Conservation (phyloP, 176 grass and related monocot genomes). For the Triticum turgidum region DNA sequence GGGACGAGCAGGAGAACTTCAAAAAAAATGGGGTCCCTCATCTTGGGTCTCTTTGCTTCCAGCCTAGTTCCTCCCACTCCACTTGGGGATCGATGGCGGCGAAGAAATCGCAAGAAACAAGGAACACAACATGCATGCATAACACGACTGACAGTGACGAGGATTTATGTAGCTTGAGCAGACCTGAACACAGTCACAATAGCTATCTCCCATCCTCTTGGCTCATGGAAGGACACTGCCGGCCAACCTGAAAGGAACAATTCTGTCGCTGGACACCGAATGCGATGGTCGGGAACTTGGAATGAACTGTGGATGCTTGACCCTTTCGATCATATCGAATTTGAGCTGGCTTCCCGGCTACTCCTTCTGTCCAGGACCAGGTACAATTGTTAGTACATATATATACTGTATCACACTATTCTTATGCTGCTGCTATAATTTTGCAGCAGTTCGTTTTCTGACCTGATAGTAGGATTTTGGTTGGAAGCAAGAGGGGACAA, state of each 20-base stretch:
- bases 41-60: conserved; percentile 25
- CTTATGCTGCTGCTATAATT: neutral
- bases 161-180: conserved; percentile 13
- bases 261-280: neutral
- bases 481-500: neutral
- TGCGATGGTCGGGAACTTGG: neutral
- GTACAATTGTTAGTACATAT: neutral
- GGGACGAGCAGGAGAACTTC: neutral
- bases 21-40: neutral
- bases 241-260: conserved; percentile 13
- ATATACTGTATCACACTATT: neutral
- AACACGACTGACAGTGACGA: neutral
- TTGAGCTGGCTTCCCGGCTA: neutral
- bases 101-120: conserved; percentile 8
- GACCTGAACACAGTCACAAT: conserved; percentile 23
- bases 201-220: neutral
- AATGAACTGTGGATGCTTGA: conserved; percentile 12
- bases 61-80: conserved; percentile 11
- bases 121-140: neutral
- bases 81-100: conserved; percentile 5
- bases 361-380: neutral
- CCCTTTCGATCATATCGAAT: neutral
- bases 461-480: neutral
- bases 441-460: conserved; percentile 17
- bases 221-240: conserved; percentile 2